Base-by-base conservation (phyloP, 2,329 filamentous ascomycete genomes). In the Paraphaeosphaeria minitans region DNA sequence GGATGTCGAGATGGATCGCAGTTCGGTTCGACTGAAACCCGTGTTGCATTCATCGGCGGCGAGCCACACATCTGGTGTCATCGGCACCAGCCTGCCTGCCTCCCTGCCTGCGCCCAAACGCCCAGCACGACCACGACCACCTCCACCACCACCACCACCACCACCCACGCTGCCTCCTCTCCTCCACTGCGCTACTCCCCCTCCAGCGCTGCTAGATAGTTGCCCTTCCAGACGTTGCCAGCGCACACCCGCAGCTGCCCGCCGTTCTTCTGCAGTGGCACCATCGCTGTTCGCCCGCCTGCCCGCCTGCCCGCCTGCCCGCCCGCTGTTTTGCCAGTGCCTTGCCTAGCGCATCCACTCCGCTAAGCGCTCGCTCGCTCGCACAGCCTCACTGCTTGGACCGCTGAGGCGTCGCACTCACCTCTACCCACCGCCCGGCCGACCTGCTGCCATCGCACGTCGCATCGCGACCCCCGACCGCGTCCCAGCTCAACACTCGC, bases 401-500 rank as follows among this genome's bases (percentile, higher is more conserved):
- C 37, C 37, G 37, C 37, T n/a, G 37, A 39, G 14, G 37, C 41
- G 29, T 43, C 19, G 22, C 33, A 31, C n/a, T n/a, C n/a, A 14
- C n/a, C 50, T 54, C 49, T 27, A 29, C 43, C 43, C 21, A 21
- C 50, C 35, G 16, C 22, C 22, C 49, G 49, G 54, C 12, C 14
- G 13, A 24, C 37, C 24, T 31, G 43, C 37, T 46, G 45, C 45
- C 56, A 41, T 50, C 43, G 46, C 57, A 55, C 13, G 29, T 53
- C 52, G 60, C 52, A 55, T 51, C 51, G 57, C 57, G 53, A 24
- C 42, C 48, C 19, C 51, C 46, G 24, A 29, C 24, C 46, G 37
- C 45, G 27, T 24, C 54, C n/a, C 10, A 37, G 42, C 41, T 10
- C 41, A 37, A 49, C 52, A 55, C 31, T 51, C 47, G 21, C 37